Evolutionary conservation across 176 grass and related monocot species (phyloP), one percentile per base, ranked within the genome.

Genomic region (Avena sativa): DNA sequence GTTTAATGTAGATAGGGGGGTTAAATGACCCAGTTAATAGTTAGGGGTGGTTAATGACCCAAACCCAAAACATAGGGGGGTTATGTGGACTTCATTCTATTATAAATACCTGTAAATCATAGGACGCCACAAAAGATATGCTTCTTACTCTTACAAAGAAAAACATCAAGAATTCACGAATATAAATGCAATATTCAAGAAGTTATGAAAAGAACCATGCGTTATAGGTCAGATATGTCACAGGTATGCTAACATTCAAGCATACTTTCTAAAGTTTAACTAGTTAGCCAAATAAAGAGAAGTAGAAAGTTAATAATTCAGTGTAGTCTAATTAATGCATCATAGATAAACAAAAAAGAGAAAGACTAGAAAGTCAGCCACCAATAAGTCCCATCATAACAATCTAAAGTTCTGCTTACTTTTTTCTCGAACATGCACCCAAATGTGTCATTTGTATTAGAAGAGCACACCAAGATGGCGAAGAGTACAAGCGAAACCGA

Each of bases 291-390:
- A 40, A 83, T 34, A 79, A 47, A 20, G 32, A 56, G 68, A 62
- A 43, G 46, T 8, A 57, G 9, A 15, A 53, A 80, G 40, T 12
- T 13, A 30, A 43, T 12, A 63, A 43, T 19, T 5, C 23, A 66
- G 23, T 66, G 59, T 26, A 79, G 23, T 11, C 23, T 40, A 19
- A 52, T 60, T 40, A 19, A 84, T 25, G 25, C 55, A 57, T 12
- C n/a, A 84, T 34, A 63, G 26, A 53, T 19, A 79, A 65, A 74
- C 47, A 30, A 55, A 43, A 79, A 44, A 14, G 44, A 26, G 1
- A 85, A 85, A 85, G 14, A 81, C 6, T 55, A 30, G 65, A 64
- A 61, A 44, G 40, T 83, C 43, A 44, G 15, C 43, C n/a, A 71
- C 15, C 81, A 89, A 47, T 30, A 52, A 60, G 12, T 36, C 23